Evolutionary conservation across 805 yeast species (phyloP), one percentile per base, ranked within the genome.

Genomic region (Pichia sporocuriosa): DNA sequence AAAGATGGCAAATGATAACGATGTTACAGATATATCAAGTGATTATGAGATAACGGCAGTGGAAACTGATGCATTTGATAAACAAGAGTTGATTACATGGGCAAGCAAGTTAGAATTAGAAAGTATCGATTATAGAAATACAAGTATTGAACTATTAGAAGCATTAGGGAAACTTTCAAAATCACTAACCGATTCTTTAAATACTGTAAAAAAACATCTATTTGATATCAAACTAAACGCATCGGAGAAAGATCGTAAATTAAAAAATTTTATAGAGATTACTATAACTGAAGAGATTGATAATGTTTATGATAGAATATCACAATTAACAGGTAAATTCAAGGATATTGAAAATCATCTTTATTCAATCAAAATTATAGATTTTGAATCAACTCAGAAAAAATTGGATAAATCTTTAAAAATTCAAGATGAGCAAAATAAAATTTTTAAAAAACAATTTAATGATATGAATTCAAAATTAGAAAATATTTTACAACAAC

Each of bases 91-190:
- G n/a, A 33, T 59, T 56, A 25, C 55, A 48, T 74, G 79, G 79
- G 78, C 78, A 0, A 66, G 72, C 5, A 64, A 68, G 27, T 51
- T 75, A 16, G 80, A 75, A 46, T 44, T 73, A 39, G 79, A 75
- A 44, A 61, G 70, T 12, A 56, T 69, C 2, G 75, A 69, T 24
- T 49, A 70, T 21, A 55, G 73, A 32, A 63, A 63, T 11, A 56
- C 59, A 11, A 47, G 58, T 25, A 38, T 42, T 3, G 49, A 48
- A 15, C 33, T 53, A 24, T 45, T 40, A 17, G 28, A 33, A 1
- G 19, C 28, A 21, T 22, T 52, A 9, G 39, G 49, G 27, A 45
- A 42, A 22, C 31, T 49, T 20, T 41, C 51, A 6, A 33, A 32
- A 19, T 43, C 41, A 20, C 30, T 51, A 28, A 37, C 45, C 4